Evolutionary conservation across 257 asterid genomes (phyloP), one percentile per base, ranked within the genome.

Genomic region (Forsythia viridissima): DNA sequence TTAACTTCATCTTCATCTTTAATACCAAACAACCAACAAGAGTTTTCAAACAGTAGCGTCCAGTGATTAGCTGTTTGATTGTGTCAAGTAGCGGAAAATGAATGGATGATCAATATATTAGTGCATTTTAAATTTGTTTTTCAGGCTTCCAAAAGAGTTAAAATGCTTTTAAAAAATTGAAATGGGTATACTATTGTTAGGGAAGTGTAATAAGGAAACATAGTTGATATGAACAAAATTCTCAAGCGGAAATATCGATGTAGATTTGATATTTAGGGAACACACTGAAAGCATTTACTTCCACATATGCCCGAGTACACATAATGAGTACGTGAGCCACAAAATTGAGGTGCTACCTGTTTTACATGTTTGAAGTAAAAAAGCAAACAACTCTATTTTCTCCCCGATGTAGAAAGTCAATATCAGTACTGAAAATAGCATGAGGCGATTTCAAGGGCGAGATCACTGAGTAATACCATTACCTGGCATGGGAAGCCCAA

Each of bases 91-190:
- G 76, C 52, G 21, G 71, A 40, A 24, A 70, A 73, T 76, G 5
- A 24, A 71, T 70, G 38, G 37, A 77, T 71, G 34, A 30, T 69
- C 71, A 40, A 39, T 48, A 61, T 59, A 30, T 30, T 52, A 1
- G 46, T 61, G 75, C 78, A 73, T 71, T 73, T 70, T 67, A 37
- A 43, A 52, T 82, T 68, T n/a, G 36, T 44, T 41, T 24, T 61
- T 61, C 16, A 61, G 36, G 36, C 21, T 24, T 21, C 6, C 15
- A 61, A 61, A 21, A 61, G 69, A 61, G 38, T 21, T 21, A 3
- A 57, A 57, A 18, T 3, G 34, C 5, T 57, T 20, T 15, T 36
- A 57, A 57, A 57, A 51, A 13, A 15, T 44, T 44, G 51, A 44
- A 44, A 44, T 44, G 52, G 52, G 52, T 44, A 12, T 44, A 18